These are phyloP conservation scores for Metarhizium guizhouense DNA, from an alignment of 2,329 filamentous ascomycete species.

Conservation along the genomic window DNA sequence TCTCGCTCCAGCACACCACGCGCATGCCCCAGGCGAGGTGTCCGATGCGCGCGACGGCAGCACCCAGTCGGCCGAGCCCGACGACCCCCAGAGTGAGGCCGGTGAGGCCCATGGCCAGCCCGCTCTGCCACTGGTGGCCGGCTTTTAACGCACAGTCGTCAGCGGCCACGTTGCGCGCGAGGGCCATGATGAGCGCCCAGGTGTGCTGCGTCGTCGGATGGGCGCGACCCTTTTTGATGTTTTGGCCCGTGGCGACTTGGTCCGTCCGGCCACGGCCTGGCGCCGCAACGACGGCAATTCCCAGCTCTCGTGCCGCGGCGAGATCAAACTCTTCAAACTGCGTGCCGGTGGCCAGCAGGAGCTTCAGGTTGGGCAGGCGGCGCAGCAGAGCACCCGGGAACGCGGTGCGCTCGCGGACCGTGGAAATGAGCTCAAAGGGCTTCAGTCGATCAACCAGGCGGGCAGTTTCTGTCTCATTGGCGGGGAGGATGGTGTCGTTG, in stretches of 20 bases:
- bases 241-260: too few relatives aligned
- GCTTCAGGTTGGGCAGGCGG: slow-evolving; percentile 51
- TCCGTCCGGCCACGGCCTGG: too few relatives aligned
- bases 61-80: slow-evolving; percentile 54
- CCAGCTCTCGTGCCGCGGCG: slow-evolving; percentile 35
- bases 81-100: slow-evolving; percentile 26
- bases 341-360: slow-evolving; percentile 52
- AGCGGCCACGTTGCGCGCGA: slow-evolving; percentile 48
- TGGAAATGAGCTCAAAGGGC: neutral
- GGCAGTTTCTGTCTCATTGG: neutral
- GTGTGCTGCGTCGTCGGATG: slow-evolving; percentile 47
- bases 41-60: slow-evolving; percentile 49
- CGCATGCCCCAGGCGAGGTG: slow-evolving; percentile 55
- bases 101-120: slow-evolving; percentile 43
- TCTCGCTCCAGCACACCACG: slow-evolving; percentile 55
- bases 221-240: slow-evolving; percentile 18
- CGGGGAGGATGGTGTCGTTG: neutral
- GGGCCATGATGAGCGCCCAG: slow-evolving; percentile 45
- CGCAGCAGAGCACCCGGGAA: slow-evolving; percentile 34
- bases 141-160: slow-evolving; percentile 51
- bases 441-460: neutral
- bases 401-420: neutral
- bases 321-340: slow-evolving; percentile 54
- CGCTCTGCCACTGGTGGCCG: slow-evolving; percentile 46
- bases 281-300: slow-evolving; percentile 34